Evolutionary conservation across 768 basidiomycete species (phyloP).

Genomic region (Tulasnella sp.): DNA sequence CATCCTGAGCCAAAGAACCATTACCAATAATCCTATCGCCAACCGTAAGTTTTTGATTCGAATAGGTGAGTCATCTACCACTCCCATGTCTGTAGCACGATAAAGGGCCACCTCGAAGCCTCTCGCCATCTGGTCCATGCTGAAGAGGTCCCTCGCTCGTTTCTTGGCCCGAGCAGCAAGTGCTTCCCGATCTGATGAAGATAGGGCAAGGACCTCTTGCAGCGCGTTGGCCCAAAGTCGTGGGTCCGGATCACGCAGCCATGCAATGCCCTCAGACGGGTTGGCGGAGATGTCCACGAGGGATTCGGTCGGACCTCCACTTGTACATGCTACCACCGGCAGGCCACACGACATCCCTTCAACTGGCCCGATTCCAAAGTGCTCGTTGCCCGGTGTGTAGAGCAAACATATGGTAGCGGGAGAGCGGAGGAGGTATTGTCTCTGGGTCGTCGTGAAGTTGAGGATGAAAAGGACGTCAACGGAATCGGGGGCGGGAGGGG

Average conservation of each 20-base stretch:
- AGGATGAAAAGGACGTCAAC: slow-evolving; percentile 82
- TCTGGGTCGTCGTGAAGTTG: slow-evolving; percentile 82
- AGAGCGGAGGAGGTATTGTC: slow-evolving; percentile 70
- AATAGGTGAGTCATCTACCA: slow-evolving; percentile 34
- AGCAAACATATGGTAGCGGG: slow-evolving; percentile 67
- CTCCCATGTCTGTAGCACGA: slow-evolving; percentile 56
- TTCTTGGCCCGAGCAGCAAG: slow-evolving; percentile 54
- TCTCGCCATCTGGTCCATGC: slow-evolving; percentile 68
- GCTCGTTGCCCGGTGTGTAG: slow-evolving; percentile 93
- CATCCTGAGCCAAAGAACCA: slow-evolving; percentile 12
- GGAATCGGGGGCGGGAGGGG: slow-evolving; percentile 32
- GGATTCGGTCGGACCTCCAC: slow-evolving; percentile 89
- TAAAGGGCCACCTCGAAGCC: slow-evolving; percentile 53
- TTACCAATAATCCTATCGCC: neutral
- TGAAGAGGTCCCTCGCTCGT: slow-evolving; percentile 64
- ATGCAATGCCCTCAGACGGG: slow-evolving; percentile 54
- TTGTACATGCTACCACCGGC: slow-evolving; percentile 81
- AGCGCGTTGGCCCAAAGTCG: slow-evolving; percentile 69
- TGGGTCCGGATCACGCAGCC: slow-evolving; percentile 61
- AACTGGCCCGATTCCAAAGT: slow-evolving; percentile 94
- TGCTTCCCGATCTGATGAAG: slow-evolving; percentile 41
- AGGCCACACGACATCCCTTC: slow-evolving; percentile 92
- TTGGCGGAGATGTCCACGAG: slow-evolving; percentile 46
- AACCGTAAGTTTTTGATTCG: neutral
- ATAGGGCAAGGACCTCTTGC: slow-evolving; percentile 45